Base-by-base conservation (phyloP, 768 basidiomycete species). In the Boletus rex-veris region DNA sequence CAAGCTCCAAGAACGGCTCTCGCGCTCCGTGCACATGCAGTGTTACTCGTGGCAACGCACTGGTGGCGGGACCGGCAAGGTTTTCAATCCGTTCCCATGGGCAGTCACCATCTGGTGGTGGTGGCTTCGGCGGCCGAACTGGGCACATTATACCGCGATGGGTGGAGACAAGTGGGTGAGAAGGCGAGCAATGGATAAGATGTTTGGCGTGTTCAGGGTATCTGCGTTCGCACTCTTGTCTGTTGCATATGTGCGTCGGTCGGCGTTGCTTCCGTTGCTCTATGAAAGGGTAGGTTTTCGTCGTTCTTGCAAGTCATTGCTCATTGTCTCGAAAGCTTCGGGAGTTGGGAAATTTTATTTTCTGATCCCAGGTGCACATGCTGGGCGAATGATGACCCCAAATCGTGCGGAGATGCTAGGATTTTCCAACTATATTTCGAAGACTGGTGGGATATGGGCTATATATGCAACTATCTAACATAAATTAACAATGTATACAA, bases 41-140 rank as follows among this genome's bases (percentile, higher is more conserved):
- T 78, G 75, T 55, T 46, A 57, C 18, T 77, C 77, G 12, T 80
- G 76, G 75, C 75, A 77, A 56, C 72, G 73, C 2, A 63, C 61
- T 1, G 68, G 12, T 8, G 28, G 66, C 8, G 66, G 71, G 7
- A 65, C 49, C 7, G 77, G 77, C 5, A 77, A 73, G 53, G 58
- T 72, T 7, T 70, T 65, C 30, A 67, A 60, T 44, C 68, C 73
- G 7, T 80, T 78, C 53, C 78, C 75, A 31, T 75, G 78, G 60
- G 53, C 61, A 5, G 60, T 63, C 8, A 53, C 58, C 3, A 38
- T 62, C n/a, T 70, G 68, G 57, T 76, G 73, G 69, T 66, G 65
- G 60, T 68, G 66, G 66, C 65, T 74, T 35, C 72, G 70, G 24
- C 60, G 55, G 16, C 71, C 71, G 7, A 60, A 57, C 33, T 75